These are phyloP conservation scores for Aegilops speltoides DNA, from an alignment of 176 grass and related monocot genomes.

Conservation along the genomic window DNA sequence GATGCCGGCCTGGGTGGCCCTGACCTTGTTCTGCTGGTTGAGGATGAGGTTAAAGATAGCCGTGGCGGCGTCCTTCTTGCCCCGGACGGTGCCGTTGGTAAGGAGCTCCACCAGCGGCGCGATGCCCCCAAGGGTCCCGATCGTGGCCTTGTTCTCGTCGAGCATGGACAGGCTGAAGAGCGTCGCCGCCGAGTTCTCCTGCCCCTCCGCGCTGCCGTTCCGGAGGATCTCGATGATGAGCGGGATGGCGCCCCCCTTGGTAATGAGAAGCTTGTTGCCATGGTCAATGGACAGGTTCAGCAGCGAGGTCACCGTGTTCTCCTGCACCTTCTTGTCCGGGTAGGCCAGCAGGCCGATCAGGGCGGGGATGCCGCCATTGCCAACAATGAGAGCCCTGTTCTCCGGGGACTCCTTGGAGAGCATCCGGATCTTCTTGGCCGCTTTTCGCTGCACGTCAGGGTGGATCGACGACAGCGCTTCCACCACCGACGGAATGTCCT, in stretches of 20 bases:
- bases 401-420: conserved; percentile 68
- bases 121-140: conserved; percentile 53
- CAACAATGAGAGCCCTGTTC: conserved; percentile 47
- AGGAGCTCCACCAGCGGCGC: conserved; percentile 64
- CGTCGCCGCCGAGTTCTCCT: conserved; percentile 75
- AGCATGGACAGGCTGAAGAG: conserved; percentile 76
- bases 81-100: conserved; percentile 43
- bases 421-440: conserved; percentile 61
- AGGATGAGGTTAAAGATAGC: conserved; percentile 71
- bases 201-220: conserved; percentile 46
- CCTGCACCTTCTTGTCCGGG: conserved; percentile 60
- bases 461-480: conserved; percentile 60
- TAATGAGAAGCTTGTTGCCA: conserved; percentile 54
- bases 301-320: conserved; percentile 68
- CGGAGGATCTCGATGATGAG: conserved; percentile 60
- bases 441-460: conserved; percentile 62
- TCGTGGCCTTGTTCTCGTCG: conserved; percentile 57
- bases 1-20: conserved; percentile 48
- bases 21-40: conserved; percentile 51
- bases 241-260: conserved; percentile 58
- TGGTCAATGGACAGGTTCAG: conserved; percentile 76
- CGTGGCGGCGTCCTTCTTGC: conserved; percentile 79
- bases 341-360: conserved; percentile 51
- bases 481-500: conserved; percentile 62
- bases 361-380: conserved; percentile 46